Base-by-base conservation (phyloP, 495 filamentous ascomycete genomes). In the Aspergillus steynii region DNA sequence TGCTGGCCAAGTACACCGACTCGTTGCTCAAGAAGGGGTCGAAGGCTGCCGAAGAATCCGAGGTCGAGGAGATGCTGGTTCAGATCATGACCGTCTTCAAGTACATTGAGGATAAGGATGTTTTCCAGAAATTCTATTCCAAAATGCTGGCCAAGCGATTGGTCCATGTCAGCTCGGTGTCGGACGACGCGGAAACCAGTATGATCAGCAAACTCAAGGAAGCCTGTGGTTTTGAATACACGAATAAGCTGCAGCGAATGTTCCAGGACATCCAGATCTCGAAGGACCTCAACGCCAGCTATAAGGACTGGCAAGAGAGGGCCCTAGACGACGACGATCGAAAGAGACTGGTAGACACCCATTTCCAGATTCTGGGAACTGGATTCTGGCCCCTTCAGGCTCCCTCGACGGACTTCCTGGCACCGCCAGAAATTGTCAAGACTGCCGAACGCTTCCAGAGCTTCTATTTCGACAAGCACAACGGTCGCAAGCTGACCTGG, bases 21-120 rank as follows among this genome's bases (percentile, higher is more conserved):
- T 86, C 89, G 2, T 80, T 99, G 27, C 82, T 99, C 37, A 93
- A 94, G 72, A 97, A 97, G 82, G 94, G 90, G 56, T 88, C 90
- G 12, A 93, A 91, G 68, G 88, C 90, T 61, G 88, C 90, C 9
- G 95, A 98, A 72, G 96, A 98, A 72, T 88, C 89, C 28, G 93
- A 98, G 62, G 85, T 98, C 55, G 95, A 99, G 75, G 86, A 88
- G 62, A 91, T 90, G 58, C 79, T 98, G 48, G 86, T 88, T n/a
- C 90, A 97, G 70, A 93, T 99, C 68, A 99, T 99, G 95, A 97
- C 93, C 2, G 92, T 98, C 45, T 99, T 99, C 86, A 99, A 99
- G 76, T 99, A 98, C 78, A 97, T 99, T 65, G 96, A 99, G 69
- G 95, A 99, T 77, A 98, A 98, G 78, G 95, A 99, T 73, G 95